Conservation (phyloP, 257 asterid species). For the Linderniella brevidens region DNA sequence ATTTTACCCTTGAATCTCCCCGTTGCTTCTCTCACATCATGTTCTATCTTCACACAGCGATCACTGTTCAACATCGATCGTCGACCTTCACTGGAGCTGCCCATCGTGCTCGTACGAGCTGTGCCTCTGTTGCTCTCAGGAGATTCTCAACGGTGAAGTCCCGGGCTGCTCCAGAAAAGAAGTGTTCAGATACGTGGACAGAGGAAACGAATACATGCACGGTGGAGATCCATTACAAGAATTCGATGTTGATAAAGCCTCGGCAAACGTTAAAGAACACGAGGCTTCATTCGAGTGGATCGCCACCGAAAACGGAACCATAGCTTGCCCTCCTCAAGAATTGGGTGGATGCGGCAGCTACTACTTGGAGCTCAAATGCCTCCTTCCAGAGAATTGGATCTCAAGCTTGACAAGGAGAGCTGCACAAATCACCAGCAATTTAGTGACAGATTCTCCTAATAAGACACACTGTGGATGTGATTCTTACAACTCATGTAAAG, state of each 20-base stretch:
- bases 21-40: background rate
- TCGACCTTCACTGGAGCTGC: slow-evolving; percentile 91
- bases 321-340: slow-evolving; percentile 52
- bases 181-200: slow-evolving; percentile 18
- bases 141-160: slow-evolving; percentile 36
- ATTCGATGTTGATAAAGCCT: slow-evolving; percentile 13
- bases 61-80: slow-evolving; percentile 82
- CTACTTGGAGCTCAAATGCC: slow-evolving; percentile 59
- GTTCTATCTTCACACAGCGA: slow-evolving; percentile 34
- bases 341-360: slow-evolving; percentile 68
- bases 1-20: slow-evolving; percentile 4
- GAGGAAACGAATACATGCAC: slow-evolving; percentile 69
- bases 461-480: slow-evolving; percentile 12
- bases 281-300: slow-evolving; percentile 24
- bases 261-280: slow-evolving; percentile 11
- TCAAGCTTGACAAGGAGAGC: slow-evolving; percentile 33
- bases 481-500: slow-evolving; percentile 20
- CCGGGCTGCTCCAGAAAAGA: slow-evolving; percentile 19
- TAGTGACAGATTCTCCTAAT: slow-evolving; percentile 9
- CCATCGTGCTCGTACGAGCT: slow-evolving; percentile 72
- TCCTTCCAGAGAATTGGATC: slow-evolving; percentile 62
- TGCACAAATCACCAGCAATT: slow-evolving; percentile 14
- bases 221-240: slow-evolving; percentile 55
- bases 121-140: slow-evolving; percentile 60
- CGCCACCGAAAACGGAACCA: slow-evolving; percentile 18